A percentile compares a stretch with the other conserved stretches of the same genome.
phyloP scores from a whole-genome alignment of 257 asterid species.

The Scutellaria baicalensis region DNA sequence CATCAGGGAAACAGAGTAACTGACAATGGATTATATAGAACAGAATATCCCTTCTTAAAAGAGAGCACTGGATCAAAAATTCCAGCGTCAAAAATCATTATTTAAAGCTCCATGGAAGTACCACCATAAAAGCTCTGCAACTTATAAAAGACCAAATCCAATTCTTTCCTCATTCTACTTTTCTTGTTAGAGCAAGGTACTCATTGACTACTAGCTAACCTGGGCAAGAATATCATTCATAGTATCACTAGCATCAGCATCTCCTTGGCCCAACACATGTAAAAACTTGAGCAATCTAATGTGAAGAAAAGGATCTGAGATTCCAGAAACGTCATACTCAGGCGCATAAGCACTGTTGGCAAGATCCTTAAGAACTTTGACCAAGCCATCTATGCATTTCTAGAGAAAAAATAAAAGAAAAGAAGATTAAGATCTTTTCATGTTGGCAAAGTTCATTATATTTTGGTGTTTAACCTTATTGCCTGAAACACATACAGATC shows the following conservation, averaged over 20 bases:
- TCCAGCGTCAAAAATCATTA: constrained; percentile 2
- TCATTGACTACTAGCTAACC: constrained; percentile 34
- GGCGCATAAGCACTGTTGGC: constrained; percentile 96
- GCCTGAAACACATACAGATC: neutral
- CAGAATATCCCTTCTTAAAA: neutral
- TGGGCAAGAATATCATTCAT: constrained; percentile 99
- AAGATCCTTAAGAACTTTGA: constrained; percentile 74
- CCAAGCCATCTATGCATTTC: constrained; percentile 92
- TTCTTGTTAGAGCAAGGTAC: neutral
- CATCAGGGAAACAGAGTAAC: constrained; percentile 14
- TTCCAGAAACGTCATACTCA: constrained; percentile 91
- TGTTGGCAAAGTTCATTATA: constrained; percentile 4
- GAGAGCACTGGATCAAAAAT: neutral
- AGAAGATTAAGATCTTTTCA: neutral
- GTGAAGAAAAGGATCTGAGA: constrained; percentile 92
- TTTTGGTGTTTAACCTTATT: constrained; percentile 1
- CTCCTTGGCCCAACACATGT: constrained; percentile 83
- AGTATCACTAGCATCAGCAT: constrained; percentile 89
- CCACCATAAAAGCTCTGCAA: neutral
- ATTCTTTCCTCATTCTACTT: neutral
- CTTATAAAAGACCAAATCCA: neutral
- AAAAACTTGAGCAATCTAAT: constrained; percentile 78
- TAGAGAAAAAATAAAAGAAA: constrained; percentile 23
- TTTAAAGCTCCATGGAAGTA: neutral
- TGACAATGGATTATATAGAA: constrained; percentile 7